Base-by-base conservation (phyloP, 2,329 filamentous ascomycete genomes). In the Trichophaea hybrida region DNA sequence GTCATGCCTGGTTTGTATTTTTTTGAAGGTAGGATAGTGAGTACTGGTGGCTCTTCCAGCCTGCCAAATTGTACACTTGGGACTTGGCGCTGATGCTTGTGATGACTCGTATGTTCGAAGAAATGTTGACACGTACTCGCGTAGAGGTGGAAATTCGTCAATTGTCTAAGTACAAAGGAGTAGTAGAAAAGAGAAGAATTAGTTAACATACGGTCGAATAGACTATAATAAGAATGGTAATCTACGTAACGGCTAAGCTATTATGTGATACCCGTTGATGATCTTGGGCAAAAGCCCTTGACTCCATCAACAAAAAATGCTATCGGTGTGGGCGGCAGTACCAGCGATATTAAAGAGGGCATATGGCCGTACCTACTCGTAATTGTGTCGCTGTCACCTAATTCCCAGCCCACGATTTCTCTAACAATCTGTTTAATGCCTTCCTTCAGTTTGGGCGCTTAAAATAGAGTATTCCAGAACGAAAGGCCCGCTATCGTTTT, bases 401-500 rank as follows among this genome's bases (percentile, higher is more conserved):
- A 17, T 6, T 46, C 40, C 24, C 40, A 7, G n/a, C 89, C 75
- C 0, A 90, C 96, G 71, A 90, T 84, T 69, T 94, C 86, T 62
- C 84, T 78, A 8, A 96, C 90, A 65, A 86, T 88, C 68, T 93
- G 85, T 70, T 82, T 83, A 69, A 96, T 96, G 4, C 89, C 90
- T 67, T 95, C 88, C 72, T 97, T 91, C 54, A 98, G 77, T 73
- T 88, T 91, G 50, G 88, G 94, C 13, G 93, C 93, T 74, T 98
- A 97, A 80, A 96, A 97, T 35, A 97, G 74, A 0, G 93, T 97
- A n/a, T 59, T 60, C 46, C 88, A 84, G 71, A 93, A 95, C 0
- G 93, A 91, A 61, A 98, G 95, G 12, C 91, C 91, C 38, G 86
- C 88, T 67, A 97, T 87, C 2, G 90, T 97, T 77, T 98, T 98